Percentiles rank a stretch among this genome's conserved stretches.
phyloP scores from a whole-genome alignment of 164 flowering plant species.

The Paratinospora sagittata region DNA sequence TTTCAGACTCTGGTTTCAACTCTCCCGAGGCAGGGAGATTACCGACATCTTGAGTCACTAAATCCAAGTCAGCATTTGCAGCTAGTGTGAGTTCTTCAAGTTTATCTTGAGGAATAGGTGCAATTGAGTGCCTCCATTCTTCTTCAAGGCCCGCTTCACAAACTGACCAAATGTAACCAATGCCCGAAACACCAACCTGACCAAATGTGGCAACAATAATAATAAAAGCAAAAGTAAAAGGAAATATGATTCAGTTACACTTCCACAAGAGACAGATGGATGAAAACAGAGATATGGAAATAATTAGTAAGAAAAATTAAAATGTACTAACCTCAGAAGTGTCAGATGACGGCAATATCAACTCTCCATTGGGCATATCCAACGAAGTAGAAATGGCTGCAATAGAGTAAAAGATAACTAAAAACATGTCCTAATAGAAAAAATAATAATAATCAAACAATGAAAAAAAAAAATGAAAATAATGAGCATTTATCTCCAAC shows the following conservation, averaged over 20 bases:
- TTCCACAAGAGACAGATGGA: neutral
- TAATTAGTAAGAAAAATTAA: neutral
- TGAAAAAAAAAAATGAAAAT: neutral
- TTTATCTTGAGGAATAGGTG: conserved; percentile 78
- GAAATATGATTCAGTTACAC: neutral
- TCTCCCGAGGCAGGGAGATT: conserved; percentile 62
- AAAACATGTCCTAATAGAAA: neutral
- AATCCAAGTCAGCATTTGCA: conserved; percentile 44
- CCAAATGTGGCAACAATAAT: neutral
- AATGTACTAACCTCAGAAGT: conserved; percentile 48
- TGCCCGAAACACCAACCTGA: conserved; percentile 84
- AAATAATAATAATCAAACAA: too few relatives aligned
- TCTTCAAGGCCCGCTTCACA: conserved; percentile 79
- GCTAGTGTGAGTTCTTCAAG: conserved; percentile 36
- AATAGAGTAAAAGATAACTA: conserved; percentile 16
- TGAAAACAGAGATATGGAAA: conserved; percentile 1
- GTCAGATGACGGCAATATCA: conserved; percentile 30
- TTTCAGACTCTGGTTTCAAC: conserved; percentile 34
- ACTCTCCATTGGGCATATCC: conserved; percentile 37
- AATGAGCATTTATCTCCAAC: neutral
- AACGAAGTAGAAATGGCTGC: conserved; percentile 36
- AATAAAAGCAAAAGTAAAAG: neutral
- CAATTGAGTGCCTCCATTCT: conserved; percentile 93
- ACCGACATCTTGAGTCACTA: conserved; percentile 35
- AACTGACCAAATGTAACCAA: conserved; percentile 75